Evolutionary conservation across 2,329 filamentous ascomycete genomes (phyloP).

Genomic region (Grosmannia clavigera): DNA sequence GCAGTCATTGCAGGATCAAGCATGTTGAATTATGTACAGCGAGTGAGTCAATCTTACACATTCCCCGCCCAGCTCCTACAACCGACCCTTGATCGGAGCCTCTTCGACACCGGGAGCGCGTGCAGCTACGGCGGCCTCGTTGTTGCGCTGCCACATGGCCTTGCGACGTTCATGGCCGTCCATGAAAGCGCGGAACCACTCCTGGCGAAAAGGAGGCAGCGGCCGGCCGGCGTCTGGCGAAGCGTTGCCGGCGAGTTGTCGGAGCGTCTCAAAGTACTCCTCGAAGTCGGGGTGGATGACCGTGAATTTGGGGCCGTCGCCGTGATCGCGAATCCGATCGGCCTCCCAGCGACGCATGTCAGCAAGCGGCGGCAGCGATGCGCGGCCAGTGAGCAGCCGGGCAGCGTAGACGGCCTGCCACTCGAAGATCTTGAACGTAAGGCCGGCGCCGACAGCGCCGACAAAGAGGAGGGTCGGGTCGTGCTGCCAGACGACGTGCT

Average conservation of each 20-base stretch:
- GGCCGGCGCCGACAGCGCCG: slow-evolving; percentile 41
- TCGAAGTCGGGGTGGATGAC: slow-evolving; percentile 50
- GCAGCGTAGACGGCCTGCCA: slow-evolving; percentile 54
- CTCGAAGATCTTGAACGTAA: slow-evolving; percentile 59
- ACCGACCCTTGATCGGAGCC: background rate
- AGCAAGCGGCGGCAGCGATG: slow-evolving; percentile 31
- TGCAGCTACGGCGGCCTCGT: background rate
- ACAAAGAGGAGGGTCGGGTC: slow-evolving; percentile 46
- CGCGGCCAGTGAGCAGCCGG: slow-evolving; percentile 42
- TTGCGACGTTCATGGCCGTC: slow-evolving; percentile 9
- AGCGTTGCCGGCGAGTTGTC: slow-evolving; percentile 32
- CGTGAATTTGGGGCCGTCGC: slow-evolving; percentile 44
- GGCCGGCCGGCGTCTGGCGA: background rate
- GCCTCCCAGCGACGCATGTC: slow-evolving; percentile 45
- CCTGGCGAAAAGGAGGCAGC: slow-evolving; percentile 3
- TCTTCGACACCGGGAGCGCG: background rate
- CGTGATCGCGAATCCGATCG: slow-evolving; percentile 37
- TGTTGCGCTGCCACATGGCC: slow-evolving; percentile 7
- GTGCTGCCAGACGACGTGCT: slow-evolving; percentile 41
- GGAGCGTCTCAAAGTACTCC: slow-evolving; percentile 48
- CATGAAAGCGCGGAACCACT: slow-evolving; percentile 8
- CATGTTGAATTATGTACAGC: too few relatives aligned
- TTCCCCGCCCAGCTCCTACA: background rate
- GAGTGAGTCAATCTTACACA: too few relatives aligned
- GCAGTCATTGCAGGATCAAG: too few relatives aligned